Evolutionary conservation across 2,329 filamentous ascomycete genomes (phyloP).

Genomic region (Gyromitra esculenta): DNA sequence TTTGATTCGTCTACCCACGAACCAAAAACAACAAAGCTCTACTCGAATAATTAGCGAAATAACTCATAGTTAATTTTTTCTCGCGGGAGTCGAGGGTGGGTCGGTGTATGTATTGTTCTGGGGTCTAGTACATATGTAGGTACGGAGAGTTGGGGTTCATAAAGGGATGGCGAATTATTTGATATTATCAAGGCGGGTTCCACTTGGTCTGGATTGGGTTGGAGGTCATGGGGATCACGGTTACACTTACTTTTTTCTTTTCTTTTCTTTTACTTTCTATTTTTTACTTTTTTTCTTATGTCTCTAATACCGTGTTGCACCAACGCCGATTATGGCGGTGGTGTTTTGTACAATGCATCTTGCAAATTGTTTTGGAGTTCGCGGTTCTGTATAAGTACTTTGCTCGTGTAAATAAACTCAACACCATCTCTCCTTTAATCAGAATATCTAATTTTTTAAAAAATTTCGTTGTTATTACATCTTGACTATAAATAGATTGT

Average conservation of each 20-base stretch:
- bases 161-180: conserved; percentile 11
- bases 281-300: not conserved
- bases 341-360: conserved; percentile 17
- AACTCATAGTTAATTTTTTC: conserved; percentile 41
- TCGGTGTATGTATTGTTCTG: conserved; percentile 19
- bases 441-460: no score
- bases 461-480: no score
- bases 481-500: not conserved
- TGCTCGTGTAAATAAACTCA: conserved; percentile 26
- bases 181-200: conserved; percentile 22
- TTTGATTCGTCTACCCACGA: conserved; percentile 6
- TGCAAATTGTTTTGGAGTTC: conserved; percentile 34
- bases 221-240: conserved; percentile 13
- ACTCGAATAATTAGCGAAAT: conserved; percentile 42
- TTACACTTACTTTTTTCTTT: conserved; percentile 1
- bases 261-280: not conserved
- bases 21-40: conserved; percentile 26
- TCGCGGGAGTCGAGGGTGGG: not conserved
- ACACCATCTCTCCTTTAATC: not conserved
- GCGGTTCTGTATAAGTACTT: conserved; percentile 26
- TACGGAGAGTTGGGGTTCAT: conserved; percentile 3
- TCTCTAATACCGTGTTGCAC: conserved; percentile 32
- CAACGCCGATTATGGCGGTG: conserved; percentile 11
- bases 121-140: not conserved
- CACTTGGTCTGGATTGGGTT: conserved; percentile 16